These are phyloP conservation scores for Hyaloscypha bicolor DNA, from an alignment of 495 filamentous ascomycete species.

Conservation along the genomic window DNA sequence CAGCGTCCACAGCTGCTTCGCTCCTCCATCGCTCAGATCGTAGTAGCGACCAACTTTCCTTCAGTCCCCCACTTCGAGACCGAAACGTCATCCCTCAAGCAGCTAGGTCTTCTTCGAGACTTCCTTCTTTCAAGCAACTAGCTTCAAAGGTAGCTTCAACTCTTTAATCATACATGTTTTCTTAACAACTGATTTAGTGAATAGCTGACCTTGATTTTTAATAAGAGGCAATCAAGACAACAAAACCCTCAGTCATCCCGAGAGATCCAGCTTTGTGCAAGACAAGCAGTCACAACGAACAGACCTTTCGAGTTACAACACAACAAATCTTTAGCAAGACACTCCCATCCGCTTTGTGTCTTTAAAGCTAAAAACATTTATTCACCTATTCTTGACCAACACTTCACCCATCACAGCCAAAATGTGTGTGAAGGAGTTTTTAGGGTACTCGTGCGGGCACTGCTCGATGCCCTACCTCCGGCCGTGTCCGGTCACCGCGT, in stretches of 20 bases:
- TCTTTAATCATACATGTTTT: background rate
- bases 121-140: background rate
- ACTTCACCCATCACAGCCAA: constrained; percentile 8
- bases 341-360: background rate
- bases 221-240: constrained; percentile 3
- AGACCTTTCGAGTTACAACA: background rate
- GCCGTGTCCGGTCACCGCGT: constrained; percentile 23
- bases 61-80: too few species aligned
- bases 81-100: background rate
- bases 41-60: too few species aligned
- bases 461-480: constrained; percentile 27
- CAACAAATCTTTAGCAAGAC: too few species aligned
- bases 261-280: background rate
- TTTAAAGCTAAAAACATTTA: background rate
- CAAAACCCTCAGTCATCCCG: background rate
- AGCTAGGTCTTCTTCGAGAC: background rate
- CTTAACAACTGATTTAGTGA: background rate
- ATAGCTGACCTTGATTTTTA: background rate
- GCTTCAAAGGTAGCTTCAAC: background rate
- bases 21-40: too few species aligned
- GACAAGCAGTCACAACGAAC: constrained; percentile 5
- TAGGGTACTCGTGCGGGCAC: constrained; percentile 33
- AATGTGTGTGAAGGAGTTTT: constrained; percentile 34
- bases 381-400: background rate
- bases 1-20: too few species aligned